Evolutionary conservation across 108 stramenopile genomes (phyloP), one percentile per base, ranked within the genome.

Genomic region (Pseudonitzschia multiseries): DNA sequence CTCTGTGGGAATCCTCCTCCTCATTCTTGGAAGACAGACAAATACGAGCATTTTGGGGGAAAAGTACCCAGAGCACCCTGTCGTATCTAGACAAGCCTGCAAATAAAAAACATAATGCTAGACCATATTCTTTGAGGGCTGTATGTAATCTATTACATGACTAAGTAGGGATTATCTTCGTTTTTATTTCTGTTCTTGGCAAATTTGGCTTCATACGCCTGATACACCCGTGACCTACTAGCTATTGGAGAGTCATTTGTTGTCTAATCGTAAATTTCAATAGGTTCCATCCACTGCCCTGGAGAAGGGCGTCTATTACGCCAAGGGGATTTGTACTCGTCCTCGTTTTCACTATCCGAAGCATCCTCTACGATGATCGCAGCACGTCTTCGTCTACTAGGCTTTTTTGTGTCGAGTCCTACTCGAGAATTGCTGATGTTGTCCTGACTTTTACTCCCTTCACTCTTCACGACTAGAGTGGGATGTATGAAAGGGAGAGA

Each of bases 281-380:
- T 74, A 32, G 87, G 87, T 63, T 87, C 87, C 65, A 87, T 81
- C 84, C 84, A 85, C 71, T 81, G 46, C 29, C 84, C 87, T 14
- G 80, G 80, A 18, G 82, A 79, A 12, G 87, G 87, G 9, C 70
- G 74, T 18, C 87, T 63, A 62, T 85, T 85, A 14, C 87, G 63
- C 84, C 82, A 84, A 22, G 73, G 57, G 0, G 87, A 87, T 46
- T 74, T 81, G 40, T 74, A 68, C 24, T 83, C 70, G 41, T 87
- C 82, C 41, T 83, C 87, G 29, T 70, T 64, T 70, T 87, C 87
- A 46, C 83, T 83, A 31, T 85, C 81, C 0, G 82, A 81, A 21
- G 84, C 87, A 79, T 87, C 84, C 43, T 87, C 87, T 29, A 87
- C 84, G 18, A 74, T 62, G n/a, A 86, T 65, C 18, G 70, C 63